Evolutionary conservation across 345 rosid species (phyloP), one percentile per base, ranked within the genome.

Genomic region (Salix viminalis): DNA sequence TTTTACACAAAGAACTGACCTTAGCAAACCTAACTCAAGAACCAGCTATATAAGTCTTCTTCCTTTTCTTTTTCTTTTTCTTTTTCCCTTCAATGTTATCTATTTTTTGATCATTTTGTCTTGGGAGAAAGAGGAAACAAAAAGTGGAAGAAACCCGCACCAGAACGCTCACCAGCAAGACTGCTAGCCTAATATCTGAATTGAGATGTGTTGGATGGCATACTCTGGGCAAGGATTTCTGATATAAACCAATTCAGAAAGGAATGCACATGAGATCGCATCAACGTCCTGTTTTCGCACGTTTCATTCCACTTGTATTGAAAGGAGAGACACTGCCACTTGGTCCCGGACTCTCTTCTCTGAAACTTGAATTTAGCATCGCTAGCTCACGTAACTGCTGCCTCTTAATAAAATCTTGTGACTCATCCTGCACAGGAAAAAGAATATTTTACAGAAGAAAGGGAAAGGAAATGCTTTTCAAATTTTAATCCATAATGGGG

Each of bases 311-410:
- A 68, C 94, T 92, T 42, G 97, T 88, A 79, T 91, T 96, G 91
- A 96, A 96, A 6, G 98, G 99, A 68, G 98, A 96, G 77, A 93
- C 86, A 39, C 97, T 92, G 62, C 99, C 97, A 6, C 97, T 96
- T 1, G 98, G 99, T 30, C 98, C 97, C 1, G 99, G 98, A 76
- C 98, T 92, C 42, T 96, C 97, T 87, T 96, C 99, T 83, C 98
- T 89, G 87, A 89, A 85, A 84, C 87, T 96, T 18, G 98, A 96
- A 73, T 96, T 96, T 72, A 96, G 76, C 90, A 96, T 74, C 0
- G 99, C 99, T 19, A 96, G 86, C 80, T 96, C 98, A 32, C 97
- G 92, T 82, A 96, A 62, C 80, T 96, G 99, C 83, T 96, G 99
- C 86, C 97, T 92, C 90, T 93, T 93, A 46, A 93, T 92, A 85